Conservation (phyloP, 2,329 filamentous ascomycete species). For the Fusarium oligoseptatum region DNA sequence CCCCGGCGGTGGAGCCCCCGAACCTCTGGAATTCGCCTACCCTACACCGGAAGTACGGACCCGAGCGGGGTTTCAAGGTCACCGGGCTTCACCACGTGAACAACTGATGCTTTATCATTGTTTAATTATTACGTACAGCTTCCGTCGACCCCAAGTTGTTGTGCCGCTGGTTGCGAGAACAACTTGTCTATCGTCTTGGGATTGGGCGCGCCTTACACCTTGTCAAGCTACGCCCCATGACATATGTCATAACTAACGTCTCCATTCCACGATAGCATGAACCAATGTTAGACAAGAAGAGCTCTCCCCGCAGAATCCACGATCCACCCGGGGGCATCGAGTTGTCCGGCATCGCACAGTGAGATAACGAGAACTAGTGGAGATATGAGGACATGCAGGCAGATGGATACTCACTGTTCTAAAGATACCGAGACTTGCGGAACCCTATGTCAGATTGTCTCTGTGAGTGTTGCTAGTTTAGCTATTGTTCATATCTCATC, state of each 20-base stretch:
- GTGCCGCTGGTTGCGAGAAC: background rate
- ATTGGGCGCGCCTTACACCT: constrained; percentile 30
- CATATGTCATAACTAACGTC: constrained; percentile 5
- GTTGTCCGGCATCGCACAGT: constrained; percentile 6
- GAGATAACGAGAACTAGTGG: constrained; percentile 13
- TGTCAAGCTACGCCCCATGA: constrained; percentile 32
- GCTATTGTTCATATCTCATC: background rate
- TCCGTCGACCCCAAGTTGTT: background rate
- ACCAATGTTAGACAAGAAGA: constrained; percentile 1
- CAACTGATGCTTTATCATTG: constrained; percentile 7
- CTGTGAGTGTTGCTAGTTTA: background rate
- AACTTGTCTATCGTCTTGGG: background rate
- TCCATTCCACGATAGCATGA: background rate
- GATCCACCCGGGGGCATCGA: background rate
- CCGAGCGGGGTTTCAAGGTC: constrained; percentile 29
- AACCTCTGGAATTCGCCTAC: constrained; percentile 19
- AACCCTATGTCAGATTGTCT: background rate
- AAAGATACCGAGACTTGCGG: background rate
- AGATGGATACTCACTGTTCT: background rate
- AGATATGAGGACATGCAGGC: background rate
- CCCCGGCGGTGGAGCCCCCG: constrained; percentile 1
- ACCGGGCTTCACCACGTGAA: constrained; percentile 14
- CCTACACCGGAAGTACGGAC: constrained; percentile 34
- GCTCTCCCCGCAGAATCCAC: background rate
- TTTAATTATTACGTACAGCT: constrained; percentile 32